A percentile compares a stretch with the other conserved stretches of the same genome.
Conservation (phyloP, 306 rosid genomes). For the Gastrolobium villosum region DNA sequence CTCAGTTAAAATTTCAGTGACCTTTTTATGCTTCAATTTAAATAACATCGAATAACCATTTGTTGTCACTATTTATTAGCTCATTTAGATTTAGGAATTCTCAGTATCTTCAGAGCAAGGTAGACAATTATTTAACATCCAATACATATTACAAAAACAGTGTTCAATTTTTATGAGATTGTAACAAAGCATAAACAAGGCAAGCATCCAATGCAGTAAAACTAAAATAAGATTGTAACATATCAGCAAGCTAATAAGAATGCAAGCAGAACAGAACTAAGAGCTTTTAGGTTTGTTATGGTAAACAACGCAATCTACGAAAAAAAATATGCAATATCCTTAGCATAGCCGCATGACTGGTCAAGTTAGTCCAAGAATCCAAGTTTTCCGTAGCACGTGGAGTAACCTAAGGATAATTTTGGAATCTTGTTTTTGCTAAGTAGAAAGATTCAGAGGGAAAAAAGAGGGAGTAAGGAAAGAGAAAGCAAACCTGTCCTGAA, state of each 20-base stretch:
- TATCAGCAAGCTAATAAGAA: neutral
- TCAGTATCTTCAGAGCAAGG: neutral
- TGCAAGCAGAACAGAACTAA: no score
- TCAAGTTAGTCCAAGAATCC: no score
- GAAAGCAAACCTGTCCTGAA: slow-evolving; percentile 66
- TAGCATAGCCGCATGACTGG: no score
- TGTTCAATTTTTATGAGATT: neutral
- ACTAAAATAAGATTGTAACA: neutral
- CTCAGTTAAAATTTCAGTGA: slow-evolving; percentile 69
- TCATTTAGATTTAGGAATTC: slow-evolving; percentile 1
- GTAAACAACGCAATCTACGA: no score
- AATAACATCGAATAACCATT: slow-evolving; percentile 50
- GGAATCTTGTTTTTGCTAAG: neutral
- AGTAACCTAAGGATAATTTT: neutral
- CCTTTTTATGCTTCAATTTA: slow-evolving; percentile 59
- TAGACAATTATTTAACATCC: neutral
- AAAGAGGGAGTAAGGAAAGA: neutral
- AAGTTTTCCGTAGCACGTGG: no score
- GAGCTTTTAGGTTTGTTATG: no score
- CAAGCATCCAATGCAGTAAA: neutral
- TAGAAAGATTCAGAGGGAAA: neutral
- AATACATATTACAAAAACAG: neutral
- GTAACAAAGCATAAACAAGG: neutral
- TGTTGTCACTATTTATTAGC: slow-evolving; percentile 37
- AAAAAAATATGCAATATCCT: no score